A percentile compares a stretch with the other conserved stretches of the same genome.
Evolutionary conservation across 257 asterid species (phyloP).

Genomic region (Anisodus acutangulus): DNA sequence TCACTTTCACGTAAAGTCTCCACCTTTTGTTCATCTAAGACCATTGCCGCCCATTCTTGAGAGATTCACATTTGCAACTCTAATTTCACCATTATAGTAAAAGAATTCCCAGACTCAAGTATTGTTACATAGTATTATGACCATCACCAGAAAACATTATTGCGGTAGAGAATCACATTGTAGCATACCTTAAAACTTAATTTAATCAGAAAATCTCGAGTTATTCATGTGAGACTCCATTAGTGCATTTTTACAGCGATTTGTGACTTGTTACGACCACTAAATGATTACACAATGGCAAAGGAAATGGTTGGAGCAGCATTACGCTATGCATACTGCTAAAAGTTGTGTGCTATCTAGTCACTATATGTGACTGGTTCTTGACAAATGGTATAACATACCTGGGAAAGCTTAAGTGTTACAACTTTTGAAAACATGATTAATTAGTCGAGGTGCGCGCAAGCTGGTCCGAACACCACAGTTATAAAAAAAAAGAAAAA

Average conservation of each 20-base stretch:
- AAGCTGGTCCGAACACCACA: too few relatives aligned
- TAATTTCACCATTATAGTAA: neutral
- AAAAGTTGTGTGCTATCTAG: neutral
- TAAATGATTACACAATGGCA: neutral
- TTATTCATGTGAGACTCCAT: neutral
- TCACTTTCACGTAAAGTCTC: neutral
- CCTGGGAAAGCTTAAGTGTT: neutral
- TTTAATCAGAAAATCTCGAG: neutral
- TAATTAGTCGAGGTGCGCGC: too few relatives aligned
- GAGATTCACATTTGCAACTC: neutral
- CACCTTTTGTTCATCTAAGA: neutral
- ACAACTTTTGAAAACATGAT: too few relatives aligned
- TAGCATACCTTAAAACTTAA: neutral
- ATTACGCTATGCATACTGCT: neutral
- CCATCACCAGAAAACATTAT: neutral
- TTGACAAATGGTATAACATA: neutral
- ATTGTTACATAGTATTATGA: neutral
- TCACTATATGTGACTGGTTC: neutral
- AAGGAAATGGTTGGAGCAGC: neutral
- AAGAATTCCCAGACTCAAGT: neutral
- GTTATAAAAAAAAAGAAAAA: too few relatives aligned
- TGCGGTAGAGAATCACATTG: neutral
- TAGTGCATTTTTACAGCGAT: neutral
- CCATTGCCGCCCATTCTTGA: neutral
- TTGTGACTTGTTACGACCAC: neutral